phyloP scores from a whole-genome alignment of 2,329 filamentous ascomycete genomes.

The Fusarium virguliforme region DNA sequence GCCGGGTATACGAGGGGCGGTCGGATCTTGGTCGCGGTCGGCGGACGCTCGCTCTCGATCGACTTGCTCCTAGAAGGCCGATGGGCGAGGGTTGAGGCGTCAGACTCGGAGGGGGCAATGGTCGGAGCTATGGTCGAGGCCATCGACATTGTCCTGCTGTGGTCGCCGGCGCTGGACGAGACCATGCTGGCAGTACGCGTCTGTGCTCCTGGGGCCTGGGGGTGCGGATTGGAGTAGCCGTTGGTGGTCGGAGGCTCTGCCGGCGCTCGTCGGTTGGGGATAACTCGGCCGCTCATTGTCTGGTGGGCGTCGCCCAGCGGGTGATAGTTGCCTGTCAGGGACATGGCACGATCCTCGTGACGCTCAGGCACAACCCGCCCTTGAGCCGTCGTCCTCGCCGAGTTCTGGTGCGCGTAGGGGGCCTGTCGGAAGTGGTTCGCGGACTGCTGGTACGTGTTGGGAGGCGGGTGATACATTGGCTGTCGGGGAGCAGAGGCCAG shows the following conservation, averaged over 20 bases:
- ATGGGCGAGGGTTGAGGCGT: slow-evolving; percentile 67
- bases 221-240: slow-evolving; percentile 58
- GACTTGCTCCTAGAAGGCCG: slow-evolving; percentile 72
- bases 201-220: slow-evolving; percentile 67
- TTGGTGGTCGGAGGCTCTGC: slow-evolving; percentile 59
- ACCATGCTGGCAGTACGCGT: slow-evolving; percentile 75
- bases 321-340: slow-evolving; percentile 83
- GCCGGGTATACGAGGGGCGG: slow-evolving; percentile 95
- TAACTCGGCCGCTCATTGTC: slow-evolving; percentile 93
- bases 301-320: slow-evolving; percentile 86
- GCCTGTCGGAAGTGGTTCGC: slow-evolving; percentile 85
- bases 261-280: slow-evolving; percentile 77
- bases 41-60: slow-evolving; percentile 70
- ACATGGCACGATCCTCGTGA: slow-evolving; percentile 95
- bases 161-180: slow-evolving; percentile 67
- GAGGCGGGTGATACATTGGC: slow-evolving; percentile 77
- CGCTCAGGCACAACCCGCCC: slow-evolving; percentile 92
- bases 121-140: slow-evolving; percentile 85
- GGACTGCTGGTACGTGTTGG: slow-evolving; percentile 74
- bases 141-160: slow-evolving; percentile 88
- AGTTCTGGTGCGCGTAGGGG: slow-evolving; percentile 75
- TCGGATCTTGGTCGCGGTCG: slow-evolving; percentile 72
- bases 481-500: slow-evolving; percentile 84
- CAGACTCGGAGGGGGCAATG: slow-evolving; percentile 74
- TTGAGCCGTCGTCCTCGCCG: slow-evolving; percentile 88